Conservation (phyloP, 176 grass and related monocot species). For the Chrysopogon serrulatus region DNA sequence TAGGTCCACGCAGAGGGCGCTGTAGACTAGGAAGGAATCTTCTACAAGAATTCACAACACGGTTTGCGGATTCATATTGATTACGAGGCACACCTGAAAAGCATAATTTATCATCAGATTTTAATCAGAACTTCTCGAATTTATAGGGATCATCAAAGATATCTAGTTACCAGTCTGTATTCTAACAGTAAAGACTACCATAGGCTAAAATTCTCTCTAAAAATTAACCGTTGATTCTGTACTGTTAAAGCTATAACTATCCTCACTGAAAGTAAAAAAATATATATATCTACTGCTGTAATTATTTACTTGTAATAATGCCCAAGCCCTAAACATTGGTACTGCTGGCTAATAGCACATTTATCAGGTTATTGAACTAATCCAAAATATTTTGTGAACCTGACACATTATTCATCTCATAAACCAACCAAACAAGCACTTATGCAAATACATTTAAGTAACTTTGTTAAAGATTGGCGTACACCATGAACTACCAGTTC, state of each 20-base stretch:
- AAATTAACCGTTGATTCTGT: not conserved
- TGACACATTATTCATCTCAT: not conserved
- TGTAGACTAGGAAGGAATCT: conserved; percentile 18
- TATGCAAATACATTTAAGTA: not conserved
- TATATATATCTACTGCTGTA: not conserved
- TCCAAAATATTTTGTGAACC: not conserved
- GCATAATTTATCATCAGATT: conserved; percentile 1
- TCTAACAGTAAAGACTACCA: not conserved
- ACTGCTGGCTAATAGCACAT: not conserved
- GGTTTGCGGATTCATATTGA: conserved; percentile 8
- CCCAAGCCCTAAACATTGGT: not conserved
- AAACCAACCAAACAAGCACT: not conserved
- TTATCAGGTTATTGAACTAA: not conserved
- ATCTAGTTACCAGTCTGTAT: not conserved
- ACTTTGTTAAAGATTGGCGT: not conserved
- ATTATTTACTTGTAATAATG: not conserved
- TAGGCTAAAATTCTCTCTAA: not conserved
- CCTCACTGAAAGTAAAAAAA: not conserved
- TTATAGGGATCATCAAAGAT: not conserved
- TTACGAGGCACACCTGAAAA: conserved; percentile 1
- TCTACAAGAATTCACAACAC: conserved; percentile 2
- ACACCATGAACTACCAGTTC: not conserved
- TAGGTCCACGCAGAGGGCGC: not conserved
- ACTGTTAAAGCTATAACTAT: not conserved
- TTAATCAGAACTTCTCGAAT: not conserved